Base-by-base conservation (phyloP, 2,329 filamentous ascomycete genomes). In the Pseudogymnoascus sp. region DNA sequence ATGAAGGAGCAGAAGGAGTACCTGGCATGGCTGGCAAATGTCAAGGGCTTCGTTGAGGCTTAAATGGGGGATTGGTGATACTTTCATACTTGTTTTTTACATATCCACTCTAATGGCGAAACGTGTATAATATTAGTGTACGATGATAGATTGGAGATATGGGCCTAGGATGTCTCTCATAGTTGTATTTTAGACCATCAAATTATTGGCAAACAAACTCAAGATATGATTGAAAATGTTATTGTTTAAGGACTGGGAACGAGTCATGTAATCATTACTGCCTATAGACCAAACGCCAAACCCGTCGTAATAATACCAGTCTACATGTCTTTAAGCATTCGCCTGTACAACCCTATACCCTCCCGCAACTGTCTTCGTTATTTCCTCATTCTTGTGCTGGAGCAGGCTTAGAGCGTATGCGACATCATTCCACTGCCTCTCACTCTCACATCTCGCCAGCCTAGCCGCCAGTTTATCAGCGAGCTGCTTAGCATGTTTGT, bases 1-100 rank as follows among this genome's bases (percentile, higher is more conserved):
- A 86, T 90, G 78, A 99, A 99, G 88, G 95, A 99, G 85, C 93
- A 97, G 85, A 89, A 87, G 79, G 95, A 99, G 83, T 99, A 99
- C 77, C 80, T 96, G 66, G 80, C 84, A 68, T 99, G 96, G 95
- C 80, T 99, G 76, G 84, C 87, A 76, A 90, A 89, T 74, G 84
- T 97, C 77, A 95, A 93, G 86, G 80, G 78, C 67, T 97, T 97
- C 74, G 81, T 97, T 69, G 88, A 90, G 74, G 87, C 86, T 65
- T 91, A 80, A 66, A 59, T 63, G 59, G 59, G 23, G 23, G 14
- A 25, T 60, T 40, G 36, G 21, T 60, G 59, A 25, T 53, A 53
- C 12, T 60, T 38, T 60, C 36, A 16, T 28, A 18, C 38, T 40
- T 60, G 34, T 60, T n/a, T 25, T 60, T 60, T 40, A 40, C 34